Conservation (phyloP, 805 yeast genomes). For the Dipodascopsis uninucleata region DNA sequence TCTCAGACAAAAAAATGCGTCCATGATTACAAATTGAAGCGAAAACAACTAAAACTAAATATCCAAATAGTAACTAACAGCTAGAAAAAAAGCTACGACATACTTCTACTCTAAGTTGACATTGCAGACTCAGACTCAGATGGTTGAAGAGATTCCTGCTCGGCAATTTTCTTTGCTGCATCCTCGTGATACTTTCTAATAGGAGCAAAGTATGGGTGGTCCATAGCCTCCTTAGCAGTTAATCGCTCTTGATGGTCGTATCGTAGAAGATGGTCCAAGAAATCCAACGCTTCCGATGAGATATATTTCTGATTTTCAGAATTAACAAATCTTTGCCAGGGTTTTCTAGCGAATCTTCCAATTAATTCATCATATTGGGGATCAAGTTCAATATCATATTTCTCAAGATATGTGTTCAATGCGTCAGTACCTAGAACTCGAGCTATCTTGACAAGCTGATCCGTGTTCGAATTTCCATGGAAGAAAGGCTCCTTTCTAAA, state of each 20-base stretch:
- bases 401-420: conserved; percentile 60
- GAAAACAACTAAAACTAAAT: too few species aligned
- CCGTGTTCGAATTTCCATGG: conserved; percentile 86
- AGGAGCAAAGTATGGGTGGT: conserved; percentile 47
- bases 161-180: too few species aligned
- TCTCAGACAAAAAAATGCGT: too few species aligned
- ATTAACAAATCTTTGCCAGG: conserved; percentile 80
- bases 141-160: too few species aligned
- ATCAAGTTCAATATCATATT: conserved; percentile 68
- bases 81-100: too few species aligned
- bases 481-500: conserved; percentile 90
- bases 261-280: conserved; percentile 71
- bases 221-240: conserved; percentile 86
- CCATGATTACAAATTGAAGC: too few species aligned
- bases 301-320: conserved; percentile 65
- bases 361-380: conserved; percentile 70
- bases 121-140: too few species aligned
- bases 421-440: conserved; percentile 84
- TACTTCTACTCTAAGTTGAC: too few species aligned
- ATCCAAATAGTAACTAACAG: too few species aligned
- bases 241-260: conserved; percentile 87
- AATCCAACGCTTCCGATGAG: conserved; percentile 69
- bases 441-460: conserved; percentile 85
- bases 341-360: conserved; percentile 71
- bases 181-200: conserved; percentile 31